A percentile compares a stretch with the other conserved stretches of the same genome.
phyloP scores from a whole-genome alignment of 176 grass and related monocot genomes.

The Lolium multiflorum region DNA sequence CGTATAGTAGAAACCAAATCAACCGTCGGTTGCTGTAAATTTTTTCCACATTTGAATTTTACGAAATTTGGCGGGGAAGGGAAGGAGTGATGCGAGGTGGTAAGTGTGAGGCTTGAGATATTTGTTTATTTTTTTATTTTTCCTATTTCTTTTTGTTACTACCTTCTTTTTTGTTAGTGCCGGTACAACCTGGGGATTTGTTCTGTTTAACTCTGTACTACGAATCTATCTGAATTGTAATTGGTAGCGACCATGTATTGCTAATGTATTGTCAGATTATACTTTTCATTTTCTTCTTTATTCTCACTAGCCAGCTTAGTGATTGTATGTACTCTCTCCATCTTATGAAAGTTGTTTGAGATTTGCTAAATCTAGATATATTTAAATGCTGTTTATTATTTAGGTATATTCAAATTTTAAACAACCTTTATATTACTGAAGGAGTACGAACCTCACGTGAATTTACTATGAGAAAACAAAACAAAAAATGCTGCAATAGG shows the following conservation, averaged over 20 bases:
- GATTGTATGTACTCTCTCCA: background rate
- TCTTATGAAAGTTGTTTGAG: no score
- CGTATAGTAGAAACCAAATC: constrained; percentile 39
- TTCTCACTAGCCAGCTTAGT: background rate
- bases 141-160: constrained; percentile 34
- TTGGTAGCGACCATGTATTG: constrained; percentile 32
- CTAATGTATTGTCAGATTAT: constrained; percentile 18
- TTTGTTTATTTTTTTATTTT: constrained; percentile 32
- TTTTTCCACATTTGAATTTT: constrained; percentile 51
- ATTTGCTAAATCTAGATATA: no score
- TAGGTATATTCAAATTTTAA: no score
- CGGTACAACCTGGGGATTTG: constrained; percentile 51
- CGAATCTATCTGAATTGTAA: constrained; percentile 29
- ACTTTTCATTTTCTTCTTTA: background rate
- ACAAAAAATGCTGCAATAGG: no score
- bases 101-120: constrained; percentile 54
- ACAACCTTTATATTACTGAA: no score
- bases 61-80: constrained; percentile 51
- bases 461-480: background rate
- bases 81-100: background rate
- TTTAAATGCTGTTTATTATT: no score
- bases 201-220: constrained; percentile 44
- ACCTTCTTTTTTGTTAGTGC: constrained; percentile 47
- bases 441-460: no score
- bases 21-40: constrained; percentile 56